These are phyloP conservation scores for Coniosporium tulheliwenetii DNA, from an alignment of 2,329 filamentous ascomycete genomes.

Conservation along the genomic window DNA sequence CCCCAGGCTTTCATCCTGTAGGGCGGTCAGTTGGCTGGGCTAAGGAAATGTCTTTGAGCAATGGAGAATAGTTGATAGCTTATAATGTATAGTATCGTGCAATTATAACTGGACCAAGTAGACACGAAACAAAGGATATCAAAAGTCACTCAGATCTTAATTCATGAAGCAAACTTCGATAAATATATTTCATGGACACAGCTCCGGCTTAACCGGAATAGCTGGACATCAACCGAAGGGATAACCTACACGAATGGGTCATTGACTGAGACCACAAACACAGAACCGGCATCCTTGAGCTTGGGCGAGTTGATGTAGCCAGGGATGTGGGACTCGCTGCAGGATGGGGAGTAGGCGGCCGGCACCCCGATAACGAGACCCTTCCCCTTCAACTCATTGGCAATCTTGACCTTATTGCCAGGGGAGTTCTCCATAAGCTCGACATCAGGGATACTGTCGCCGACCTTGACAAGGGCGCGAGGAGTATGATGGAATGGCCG, in stretches of 20 bases:
- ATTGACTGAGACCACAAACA: slow-evolving; percentile 87
- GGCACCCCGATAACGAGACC: slow-evolving; percentile 77
- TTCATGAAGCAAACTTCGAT: too few species aligned
- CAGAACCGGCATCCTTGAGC: slow-evolving; percentile 63
- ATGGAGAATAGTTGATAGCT: too few species aligned
- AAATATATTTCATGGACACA: too few species aligned
- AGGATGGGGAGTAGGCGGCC: slow-evolving; percentile 39
- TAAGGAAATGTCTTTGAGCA: too few species aligned
- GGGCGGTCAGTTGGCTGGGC: too few species aligned
- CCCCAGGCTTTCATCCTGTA: slow-evolving; percentile 80
- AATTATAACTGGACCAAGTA: too few species aligned
- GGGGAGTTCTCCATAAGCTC: slow-evolving; percentile 75
- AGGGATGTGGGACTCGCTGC: slow-evolving; percentile 60
- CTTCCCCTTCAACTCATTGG: slow-evolving; percentile 59
- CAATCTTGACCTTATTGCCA: slow-evolving; percentile 78
- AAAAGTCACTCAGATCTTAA: slow-evolving; percentile 2
- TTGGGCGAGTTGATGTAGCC: slow-evolving; percentile 70
- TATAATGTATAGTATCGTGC: too few species aligned
- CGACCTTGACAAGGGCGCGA: slow-evolving; percentile 52
- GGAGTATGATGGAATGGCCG: slow-evolving; percentile 48
- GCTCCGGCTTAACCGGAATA: too few species aligned
- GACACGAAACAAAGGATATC: slow-evolving; percentile 1
- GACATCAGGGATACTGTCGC: slow-evolving; percentile 63
- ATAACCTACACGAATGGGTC: slow-evolving; percentile 69
- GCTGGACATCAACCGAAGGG: too few species aligned